phyloP scores from a whole-genome alignment of 176 grass and related monocot species.

The Carex pumila region DNA sequence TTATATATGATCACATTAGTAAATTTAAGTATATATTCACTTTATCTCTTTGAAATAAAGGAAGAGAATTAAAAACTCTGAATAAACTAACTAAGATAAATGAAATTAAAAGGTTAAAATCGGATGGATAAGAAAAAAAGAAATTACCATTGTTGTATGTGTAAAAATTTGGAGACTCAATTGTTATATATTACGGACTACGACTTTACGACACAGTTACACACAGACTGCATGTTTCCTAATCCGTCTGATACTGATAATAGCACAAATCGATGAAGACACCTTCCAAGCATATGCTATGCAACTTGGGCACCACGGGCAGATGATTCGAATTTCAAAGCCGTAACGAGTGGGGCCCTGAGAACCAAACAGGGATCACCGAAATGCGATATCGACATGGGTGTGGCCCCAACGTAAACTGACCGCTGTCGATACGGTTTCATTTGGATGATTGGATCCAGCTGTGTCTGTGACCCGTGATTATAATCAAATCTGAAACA shows the following conservation, averaged over 20 bases:
- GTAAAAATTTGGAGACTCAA: too few relatives aligned
- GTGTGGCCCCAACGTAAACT: not conserved
- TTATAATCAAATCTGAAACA: not conserved
- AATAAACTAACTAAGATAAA: too few relatives aligned
- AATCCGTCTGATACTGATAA: not conserved
- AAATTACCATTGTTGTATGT: too few relatives aligned
- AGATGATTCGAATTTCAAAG: not conserved
- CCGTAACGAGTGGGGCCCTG: not conserved
- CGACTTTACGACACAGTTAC: too few relatives aligned
- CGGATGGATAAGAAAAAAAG: too few relatives aligned
- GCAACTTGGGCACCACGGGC: not conserved
- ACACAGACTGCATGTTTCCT: not conserved
- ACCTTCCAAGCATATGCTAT: not conserved
- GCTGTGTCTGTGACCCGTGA: not conserved
- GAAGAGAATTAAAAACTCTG: too few relatives aligned
- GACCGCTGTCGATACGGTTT: not conserved
- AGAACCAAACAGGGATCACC: not conserved
- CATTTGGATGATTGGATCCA: slow-evolving; percentile 10
- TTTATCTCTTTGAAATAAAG: too few relatives aligned
- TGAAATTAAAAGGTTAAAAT: too few relatives aligned
- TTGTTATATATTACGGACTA: too few relatives aligned
- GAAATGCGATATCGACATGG: not conserved
- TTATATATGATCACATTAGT: too few relatives aligned
- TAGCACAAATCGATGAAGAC: too few relatives aligned
- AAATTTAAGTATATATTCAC: too few relatives aligned